Base-by-base conservation (phyloP, 228 moss, liverwort and hornwort species). In the Sphagnum magellanicum region DNA sequence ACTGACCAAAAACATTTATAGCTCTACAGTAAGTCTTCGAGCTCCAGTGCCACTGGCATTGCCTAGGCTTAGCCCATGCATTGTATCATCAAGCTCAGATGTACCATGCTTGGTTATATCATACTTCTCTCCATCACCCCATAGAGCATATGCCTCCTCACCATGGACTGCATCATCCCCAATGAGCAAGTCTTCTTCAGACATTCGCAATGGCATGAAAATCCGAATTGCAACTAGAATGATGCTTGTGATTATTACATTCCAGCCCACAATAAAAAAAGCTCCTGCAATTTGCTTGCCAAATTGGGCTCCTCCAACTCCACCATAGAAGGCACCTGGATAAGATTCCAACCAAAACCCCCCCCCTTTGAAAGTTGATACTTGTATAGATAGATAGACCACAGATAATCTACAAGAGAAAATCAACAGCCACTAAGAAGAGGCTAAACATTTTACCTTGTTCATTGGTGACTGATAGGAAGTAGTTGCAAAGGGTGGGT, bases 151-250 rank as follows among this genome's bases (percentile, higher is more conserved):
- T 0, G 95, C 95, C 62, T 95, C 92, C 58, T 95, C 95, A 1
- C 95, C 95, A 63, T 92, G 95, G 1, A 67, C 89, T 0, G 95
- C 92, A 14, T 95, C 95, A 69, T 95, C 92, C 48, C 95, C 92
- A 13, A 81, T 51, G 14, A 70, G 49, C 65, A 95, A 50, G 4
- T 61, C 77, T 80, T 92, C 92, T 1, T 92, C 89, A 5, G 76
- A 46, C 91, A 92, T 95, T 50, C 95, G 92, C 0, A 95, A 81
- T 1, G 92, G 89, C 8, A 90, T 69, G 0, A 86, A 0, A 11
- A 92, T 0, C 4, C 80, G 83, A 49, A 95, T 83, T 11, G 70
- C 76, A 6, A 78, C n/a, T n/a, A 90, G 71, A 46, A 95, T 79
- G 67, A 95, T 70, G 53, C 81, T 74, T 13, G 95, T 95, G 9